phyloP scores from a whole-genome alignment of 2,329 filamentous ascomycete genomes.

The Fusarium robinianum region DNA sequence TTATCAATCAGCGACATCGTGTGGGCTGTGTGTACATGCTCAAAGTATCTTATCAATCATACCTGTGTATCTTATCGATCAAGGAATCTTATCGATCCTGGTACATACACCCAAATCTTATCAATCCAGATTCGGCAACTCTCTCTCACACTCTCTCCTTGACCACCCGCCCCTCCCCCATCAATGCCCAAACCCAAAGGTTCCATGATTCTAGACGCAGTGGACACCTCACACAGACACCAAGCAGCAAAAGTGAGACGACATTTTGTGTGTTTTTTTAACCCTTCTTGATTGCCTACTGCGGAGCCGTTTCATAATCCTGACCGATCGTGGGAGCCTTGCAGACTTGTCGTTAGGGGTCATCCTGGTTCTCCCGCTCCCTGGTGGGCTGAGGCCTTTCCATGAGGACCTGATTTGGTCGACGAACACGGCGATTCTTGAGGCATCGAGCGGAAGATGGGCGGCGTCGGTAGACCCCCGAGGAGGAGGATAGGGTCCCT shows the following conservation, averaged over 20 bases:
- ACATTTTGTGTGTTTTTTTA: conserved; percentile 2
- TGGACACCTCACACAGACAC: background rate
- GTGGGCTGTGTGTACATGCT: background rate
- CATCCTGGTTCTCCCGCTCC: too few species aligned
- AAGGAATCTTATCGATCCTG: conserved; percentile 16
- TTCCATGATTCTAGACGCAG: conserved; percentile 6
- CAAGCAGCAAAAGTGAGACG: conserved; percentile 6
- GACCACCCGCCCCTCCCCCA: background rate
- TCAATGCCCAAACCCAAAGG: conserved; percentile 4
- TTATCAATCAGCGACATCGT: background rate
- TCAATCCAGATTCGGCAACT: conserved; percentile 6
- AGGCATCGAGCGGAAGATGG: too few species aligned
- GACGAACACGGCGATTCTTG: too few species aligned
- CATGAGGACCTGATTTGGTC: conserved; percentile 4
- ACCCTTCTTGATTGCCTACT: too few species aligned
- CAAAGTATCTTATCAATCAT: conserved; percentile 22
- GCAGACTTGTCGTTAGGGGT: too few species aligned
- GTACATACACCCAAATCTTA: conserved; percentile 5
- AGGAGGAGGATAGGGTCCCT: too few species aligned
- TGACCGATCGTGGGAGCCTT: background rate
- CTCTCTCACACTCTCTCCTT: too few species aligned
- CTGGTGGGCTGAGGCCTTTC: background rate
- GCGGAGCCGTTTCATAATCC: conserved; percentile 9
- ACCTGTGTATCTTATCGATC: conserved; percentile 24
- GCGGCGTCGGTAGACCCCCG: too few species aligned